Percentiles rank a stretch among this genome's conserved stretches.
Evolutionary conservation across 1,284 basidiomycete genomes (phyloP).

Genomic region (Somion occarium): DNA sequence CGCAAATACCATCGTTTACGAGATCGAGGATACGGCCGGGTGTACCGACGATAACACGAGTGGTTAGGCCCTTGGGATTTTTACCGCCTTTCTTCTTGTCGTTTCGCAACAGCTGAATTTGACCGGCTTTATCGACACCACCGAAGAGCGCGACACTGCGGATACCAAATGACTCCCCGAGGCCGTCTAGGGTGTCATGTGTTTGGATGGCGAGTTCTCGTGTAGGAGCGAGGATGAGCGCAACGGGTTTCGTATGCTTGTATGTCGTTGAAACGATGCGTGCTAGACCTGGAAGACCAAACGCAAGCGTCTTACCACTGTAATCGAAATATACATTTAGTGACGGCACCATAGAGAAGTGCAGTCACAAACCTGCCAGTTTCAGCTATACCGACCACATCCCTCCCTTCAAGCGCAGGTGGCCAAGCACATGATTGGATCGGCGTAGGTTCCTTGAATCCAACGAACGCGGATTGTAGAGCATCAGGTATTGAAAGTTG

Average conservation of each 20-base stretch:
- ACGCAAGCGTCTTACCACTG: slow-evolving; percentile 95
- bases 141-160: slow-evolving; percentile 88
- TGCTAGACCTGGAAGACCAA: slow-evolving; percentile 87
- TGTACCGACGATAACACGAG: slow-evolving; percentile 88
- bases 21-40: slow-evolving; percentile 93
- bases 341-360: not conserved
- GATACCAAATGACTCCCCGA: slow-evolving; percentile 78
- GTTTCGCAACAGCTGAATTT: slow-evolving; percentile 60
- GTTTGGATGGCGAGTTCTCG: slow-evolving; percentile 95
- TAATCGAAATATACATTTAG: slow-evolving; percentile 6
- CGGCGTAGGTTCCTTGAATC: slow-evolving; percentile 88
- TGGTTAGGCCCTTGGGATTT: slow-evolving; percentile 30
- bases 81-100: slow-evolving; percentile 34
- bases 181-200: slow-evolving; percentile 75
- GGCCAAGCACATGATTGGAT: slow-evolving; percentile 98
- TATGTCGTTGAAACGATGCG: slow-evolving; percentile 46
- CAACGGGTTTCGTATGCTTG: slow-evolving; percentile 23
- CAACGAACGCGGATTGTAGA: slow-evolving; percentile 58
- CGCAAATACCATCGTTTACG: slow-evolving; percentile 79
- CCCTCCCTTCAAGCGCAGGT: slow-evolving; percentile 73
- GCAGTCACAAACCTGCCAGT: slow-evolving; percentile 69
- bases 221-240: slow-evolving; percentile 90
- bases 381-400: slow-evolving; percentile 96
- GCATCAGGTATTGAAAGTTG: slow-evolving; percentile 66
- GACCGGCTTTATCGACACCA: slow-evolving; percentile 85